Evolutionary conservation across 2,329 filamentous ascomycete species (phyloP).

Genomic region (Orbilia javanica): DNA sequence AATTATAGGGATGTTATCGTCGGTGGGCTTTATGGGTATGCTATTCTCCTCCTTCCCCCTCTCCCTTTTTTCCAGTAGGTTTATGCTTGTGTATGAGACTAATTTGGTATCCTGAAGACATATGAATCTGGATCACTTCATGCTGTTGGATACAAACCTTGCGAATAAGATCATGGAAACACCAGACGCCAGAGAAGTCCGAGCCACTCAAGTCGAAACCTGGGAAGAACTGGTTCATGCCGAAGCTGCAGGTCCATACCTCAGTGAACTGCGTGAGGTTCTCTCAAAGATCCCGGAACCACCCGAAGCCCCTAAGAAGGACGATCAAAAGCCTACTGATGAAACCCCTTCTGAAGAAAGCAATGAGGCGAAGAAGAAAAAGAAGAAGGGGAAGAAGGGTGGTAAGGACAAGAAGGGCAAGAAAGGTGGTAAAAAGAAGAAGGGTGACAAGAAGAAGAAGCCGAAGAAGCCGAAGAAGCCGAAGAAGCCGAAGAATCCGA

Average conservation of each 20-base stretch:
- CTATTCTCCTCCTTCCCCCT: neutral
- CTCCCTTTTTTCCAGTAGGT: neutral
- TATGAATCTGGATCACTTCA: slow-evolving; percentile 99
- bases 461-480: slow-evolving; percentile 61
- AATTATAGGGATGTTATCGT: slow-evolving; percentile 93
- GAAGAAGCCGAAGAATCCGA: slow-evolving; percentile 69
- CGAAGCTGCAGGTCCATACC: slow-evolving; percentile 41
- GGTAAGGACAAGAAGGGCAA: slow-evolving; percentile 62
- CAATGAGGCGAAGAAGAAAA: neutral
- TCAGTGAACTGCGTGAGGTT: slow-evolving; percentile 53
- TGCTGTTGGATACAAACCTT: slow-evolving; percentile 83
- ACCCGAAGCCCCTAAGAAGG: slow-evolving; percentile 31
- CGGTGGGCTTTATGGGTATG: slow-evolving; percentile 75
- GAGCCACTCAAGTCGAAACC: slow-evolving; percentile 22
- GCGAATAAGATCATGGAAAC: slow-evolving; percentile 58
- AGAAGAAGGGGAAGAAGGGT: slow-evolving; percentile 58
- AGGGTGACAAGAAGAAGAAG: slow-evolving; percentile 28
- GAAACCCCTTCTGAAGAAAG: neutral
- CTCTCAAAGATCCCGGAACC: slow-evolving; percentile 51
- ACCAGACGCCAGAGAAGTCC: slow-evolving; percentile 34
- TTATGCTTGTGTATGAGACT: neutral
- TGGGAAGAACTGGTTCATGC: slow-evolving; percentile 44
- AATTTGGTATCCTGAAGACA: slow-evolving; percentile 67
- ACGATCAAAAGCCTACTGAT: neutral
- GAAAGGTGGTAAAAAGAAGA: slow-evolving; percentile 64